Conservation (phyloP, 371 early-diverging fungal genomes). For the Mortierella sp. region DNA sequence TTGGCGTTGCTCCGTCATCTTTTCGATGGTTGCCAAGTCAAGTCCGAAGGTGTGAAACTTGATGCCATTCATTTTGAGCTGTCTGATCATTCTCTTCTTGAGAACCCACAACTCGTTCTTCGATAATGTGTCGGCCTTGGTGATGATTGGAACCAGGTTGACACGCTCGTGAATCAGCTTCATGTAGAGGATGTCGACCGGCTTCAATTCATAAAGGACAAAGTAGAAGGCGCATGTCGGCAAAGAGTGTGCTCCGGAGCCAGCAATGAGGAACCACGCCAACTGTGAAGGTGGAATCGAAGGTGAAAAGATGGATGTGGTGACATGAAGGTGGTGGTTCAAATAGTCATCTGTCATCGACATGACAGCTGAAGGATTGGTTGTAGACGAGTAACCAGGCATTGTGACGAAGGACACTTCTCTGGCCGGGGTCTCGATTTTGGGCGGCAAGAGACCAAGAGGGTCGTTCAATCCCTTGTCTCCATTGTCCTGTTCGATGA, state of each 20-base stretch:
- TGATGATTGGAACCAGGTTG: slow-evolving; percentile 41
- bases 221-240: slow-evolving; percentile 52
- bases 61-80: slow-evolving; percentile 44
- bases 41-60: slow-evolving; percentile 42
- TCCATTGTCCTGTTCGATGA: slow-evolving; percentile 4
- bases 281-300: slow-evolving; percentile 28
- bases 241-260: slow-evolving; percentile 32
- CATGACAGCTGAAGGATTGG: slow-evolving; percentile 31
- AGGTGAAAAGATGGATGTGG: slow-evolving; percentile 35
- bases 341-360: slow-evolving; percentile 40
- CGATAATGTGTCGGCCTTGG: slow-evolving; percentile 44
- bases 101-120: slow-evolving; percentile 39
- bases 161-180: slow-evolving; percentile 49
- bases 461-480: slow-evolving; percentile 12
- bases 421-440: slow-evolving; percentile 21
- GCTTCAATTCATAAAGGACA: slow-evolving; percentile 53
- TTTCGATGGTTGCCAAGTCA: slow-evolving; percentile 21
- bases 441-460: slow-evolving; percentile 35
- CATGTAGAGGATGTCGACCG: slow-evolving; percentile 51
- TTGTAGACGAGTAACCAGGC: slow-evolving; percentile 48
- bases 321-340: slow-evolving; percentile 28
- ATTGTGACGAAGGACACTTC: slow-evolving; percentile 39
- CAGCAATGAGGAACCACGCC: slow-evolving; percentile 52
- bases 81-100: slow-evolving; percentile 42
- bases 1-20: slow-evolving; percentile 30